Evolutionary conservation across 208 protist species (phyloP).

Genomic region (Leishmania turanica): DNA sequence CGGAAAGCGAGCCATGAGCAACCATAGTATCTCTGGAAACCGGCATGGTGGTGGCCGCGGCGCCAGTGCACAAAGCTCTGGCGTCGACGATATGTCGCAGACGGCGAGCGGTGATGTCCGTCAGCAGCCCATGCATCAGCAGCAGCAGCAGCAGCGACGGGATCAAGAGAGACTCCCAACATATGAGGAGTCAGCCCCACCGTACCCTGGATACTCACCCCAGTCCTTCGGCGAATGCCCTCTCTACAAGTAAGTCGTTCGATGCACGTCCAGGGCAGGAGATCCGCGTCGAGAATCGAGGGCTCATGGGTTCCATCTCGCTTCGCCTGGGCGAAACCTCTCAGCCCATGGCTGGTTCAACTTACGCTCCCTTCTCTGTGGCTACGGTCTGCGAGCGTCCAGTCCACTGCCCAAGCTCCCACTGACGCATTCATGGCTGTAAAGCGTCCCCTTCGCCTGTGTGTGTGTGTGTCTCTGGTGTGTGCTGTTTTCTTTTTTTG

Average conservation of each 20-base stretch:
- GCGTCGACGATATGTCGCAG: not conserved
- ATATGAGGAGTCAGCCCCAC: constrained; percentile 13
- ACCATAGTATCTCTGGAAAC: constrained; percentile 5
- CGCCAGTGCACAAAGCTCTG: not conserved
- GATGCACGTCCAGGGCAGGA: not conserved
- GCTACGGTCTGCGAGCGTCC: not conserved
- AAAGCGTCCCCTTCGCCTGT: not conserved
- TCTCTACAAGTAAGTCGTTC: not conserved
- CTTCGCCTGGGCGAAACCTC: not conserved
- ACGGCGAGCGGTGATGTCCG: not conserved
- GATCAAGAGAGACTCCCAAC: constrained; percentile 6
- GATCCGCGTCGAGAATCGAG: no score
- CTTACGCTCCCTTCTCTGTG: not conserved
- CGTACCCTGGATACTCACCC: constrained; percentile 5
- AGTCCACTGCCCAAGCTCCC: not conserved
- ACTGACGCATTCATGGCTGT: not conserved
- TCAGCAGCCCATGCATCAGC: constrained; percentile 3
- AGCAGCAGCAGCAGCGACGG: constrained; percentile 7
- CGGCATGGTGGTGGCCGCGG: not conserved
- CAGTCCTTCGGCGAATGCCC: not conserved
- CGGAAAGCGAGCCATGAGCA: constrained; percentile 15
- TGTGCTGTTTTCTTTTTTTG: not conserved
- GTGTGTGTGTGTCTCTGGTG: not conserved
- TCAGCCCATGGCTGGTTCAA: not conserved
- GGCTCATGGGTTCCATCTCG: not conserved